These are phyloP conservation scores for Colletotrichum sp. DNA, from an alignment of 2,329 filamentous ascomycete species.

Conservation along the genomic window DNA sequence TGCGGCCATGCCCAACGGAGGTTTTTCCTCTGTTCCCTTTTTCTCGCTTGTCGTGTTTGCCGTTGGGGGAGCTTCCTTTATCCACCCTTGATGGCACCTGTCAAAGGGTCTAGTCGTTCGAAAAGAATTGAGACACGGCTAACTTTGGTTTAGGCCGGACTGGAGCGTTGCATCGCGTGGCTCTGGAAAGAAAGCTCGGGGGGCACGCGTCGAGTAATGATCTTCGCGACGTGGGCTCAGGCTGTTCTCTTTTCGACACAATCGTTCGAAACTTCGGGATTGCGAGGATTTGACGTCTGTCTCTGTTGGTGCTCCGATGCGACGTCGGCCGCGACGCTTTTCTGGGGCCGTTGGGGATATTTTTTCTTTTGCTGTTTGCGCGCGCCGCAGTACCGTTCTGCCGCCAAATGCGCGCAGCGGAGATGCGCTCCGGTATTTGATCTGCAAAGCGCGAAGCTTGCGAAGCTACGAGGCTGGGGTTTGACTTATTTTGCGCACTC, in stretches of 20 bases:
- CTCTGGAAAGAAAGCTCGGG: neutral
- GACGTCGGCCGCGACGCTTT: neutral
- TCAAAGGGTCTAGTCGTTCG: neutral
- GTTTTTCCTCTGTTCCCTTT: neutral
- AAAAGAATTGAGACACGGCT: neutral
- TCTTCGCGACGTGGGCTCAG: neutral
- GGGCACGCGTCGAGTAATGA: constrained; percentile 1
- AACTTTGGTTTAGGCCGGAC: neutral
- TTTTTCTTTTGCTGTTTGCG: neutral
- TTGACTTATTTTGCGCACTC: neutral
- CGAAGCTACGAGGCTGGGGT: neutral
- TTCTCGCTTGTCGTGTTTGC: neutral
- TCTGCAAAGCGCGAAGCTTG: neutral
- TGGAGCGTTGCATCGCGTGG: constrained; percentile 9
- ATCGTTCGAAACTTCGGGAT: neutral
- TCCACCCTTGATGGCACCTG: neutral
- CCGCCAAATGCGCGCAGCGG: neutral
- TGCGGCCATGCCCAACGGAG: neutral
- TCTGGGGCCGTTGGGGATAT: neutral
- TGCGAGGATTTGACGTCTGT: neutral
- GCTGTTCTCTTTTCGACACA: neutral
- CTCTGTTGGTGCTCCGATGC: neutral
- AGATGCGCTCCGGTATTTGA: neutral
- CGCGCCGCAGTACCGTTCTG: neutral
- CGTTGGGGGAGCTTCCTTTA: neutral